Percentiles rank a stretch among this genome's conserved stretches.
Conservation (phyloP, 495 filamentous ascomycete genomes). For the Trichoderma virens region DNA sequence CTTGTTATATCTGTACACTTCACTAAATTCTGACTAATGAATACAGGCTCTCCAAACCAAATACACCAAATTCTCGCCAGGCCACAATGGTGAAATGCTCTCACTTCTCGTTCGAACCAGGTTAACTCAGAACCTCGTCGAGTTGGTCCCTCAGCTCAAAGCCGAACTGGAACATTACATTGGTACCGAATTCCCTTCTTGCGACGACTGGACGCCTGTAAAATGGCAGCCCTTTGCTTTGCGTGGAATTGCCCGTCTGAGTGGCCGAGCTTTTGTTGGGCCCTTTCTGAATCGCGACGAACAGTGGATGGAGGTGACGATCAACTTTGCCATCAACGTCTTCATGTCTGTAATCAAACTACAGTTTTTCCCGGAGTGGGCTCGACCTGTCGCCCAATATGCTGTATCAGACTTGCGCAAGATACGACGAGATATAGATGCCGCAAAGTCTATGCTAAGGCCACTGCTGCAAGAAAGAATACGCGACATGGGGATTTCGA, state of each 20-base stretch:
- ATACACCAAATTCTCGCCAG: slow-evolving; percentile 27
- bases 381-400: slow-evolving; percentile 24
- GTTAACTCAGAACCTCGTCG: slow-evolving; percentile 25
- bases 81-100: slow-evolving; percentile 23
- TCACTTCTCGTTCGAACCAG: slow-evolving; percentile 23
- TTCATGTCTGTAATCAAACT: slow-evolving; percentile 31
- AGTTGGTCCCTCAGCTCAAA: slow-evolving; percentile 25
- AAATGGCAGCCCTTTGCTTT: slow-evolving; percentile 30
- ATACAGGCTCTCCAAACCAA: slow-evolving; percentile 29
- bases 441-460: slow-evolving; percentile 22
- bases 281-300: slow-evolving; percentile 24
- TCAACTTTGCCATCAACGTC: slow-evolving; percentile 29
- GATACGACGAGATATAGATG: slow-evolving; percentile 22
- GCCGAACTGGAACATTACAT: slow-evolving; percentile 27
- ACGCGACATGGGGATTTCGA: slow-evolving; percentile 19
- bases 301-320: slow-evolving; percentile 29
- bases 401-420: slow-evolving; percentile 25
- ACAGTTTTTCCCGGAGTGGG: slow-evolving; percentile 31
- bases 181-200: slow-evolving; percentile 26
- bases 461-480: slow-evolving; percentile 27
- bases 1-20: not conserved
- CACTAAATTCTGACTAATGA: not conserved
- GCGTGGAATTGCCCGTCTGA: slow-evolving; percentile 25
- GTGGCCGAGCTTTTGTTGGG: slow-evolving; percentile 28
- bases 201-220: slow-evolving; percentile 31